Evolutionary conservation across 2,329 filamentous ascomycete genomes (phyloP).

Genomic region (Botrytis elliptica): DNA sequence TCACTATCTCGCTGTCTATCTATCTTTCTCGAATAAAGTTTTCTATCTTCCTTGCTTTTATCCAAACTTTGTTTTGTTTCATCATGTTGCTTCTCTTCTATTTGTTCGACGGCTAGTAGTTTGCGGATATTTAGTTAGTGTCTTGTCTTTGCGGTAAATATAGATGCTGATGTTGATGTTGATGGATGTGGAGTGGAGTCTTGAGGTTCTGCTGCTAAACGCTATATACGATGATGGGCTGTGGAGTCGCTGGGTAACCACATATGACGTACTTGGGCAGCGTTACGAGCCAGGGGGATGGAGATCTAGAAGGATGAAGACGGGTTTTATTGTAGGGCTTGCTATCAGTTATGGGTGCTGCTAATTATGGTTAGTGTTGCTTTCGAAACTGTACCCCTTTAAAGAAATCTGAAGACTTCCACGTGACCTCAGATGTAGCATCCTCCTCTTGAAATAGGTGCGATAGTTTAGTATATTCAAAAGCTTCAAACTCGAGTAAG

Average conservation of each 20-base stretch:
- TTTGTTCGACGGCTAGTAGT: neutral
- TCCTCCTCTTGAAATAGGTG: neutral
- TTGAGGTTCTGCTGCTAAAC: neutral
- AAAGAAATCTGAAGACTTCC: neutral
- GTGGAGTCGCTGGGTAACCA: neutral
- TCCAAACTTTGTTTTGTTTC: neutral
- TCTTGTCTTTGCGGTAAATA: neutral
- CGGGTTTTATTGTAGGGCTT: neutral
- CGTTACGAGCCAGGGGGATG: neutral
- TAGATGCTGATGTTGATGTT: neutral
- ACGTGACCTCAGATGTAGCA: neutral
- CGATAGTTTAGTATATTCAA: neutral
- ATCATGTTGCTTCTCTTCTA: neutral
- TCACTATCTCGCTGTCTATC: neutral
- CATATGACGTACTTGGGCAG: neutral
- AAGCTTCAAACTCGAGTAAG: accelerated
- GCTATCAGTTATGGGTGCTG: neutral
- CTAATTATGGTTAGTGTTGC: neutral
- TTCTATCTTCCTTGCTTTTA: neutral
- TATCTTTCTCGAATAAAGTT: neutral
- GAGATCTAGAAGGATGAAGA: neutral
- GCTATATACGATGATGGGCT: neutral
- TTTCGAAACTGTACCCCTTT: too few species aligned
- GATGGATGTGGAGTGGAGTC: neutral
- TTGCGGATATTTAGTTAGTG: neutral